phyloP scores from a whole-genome alignment of 2,329 filamentous ascomycete species.

The Aspergillus novofumigatus region DNA sequence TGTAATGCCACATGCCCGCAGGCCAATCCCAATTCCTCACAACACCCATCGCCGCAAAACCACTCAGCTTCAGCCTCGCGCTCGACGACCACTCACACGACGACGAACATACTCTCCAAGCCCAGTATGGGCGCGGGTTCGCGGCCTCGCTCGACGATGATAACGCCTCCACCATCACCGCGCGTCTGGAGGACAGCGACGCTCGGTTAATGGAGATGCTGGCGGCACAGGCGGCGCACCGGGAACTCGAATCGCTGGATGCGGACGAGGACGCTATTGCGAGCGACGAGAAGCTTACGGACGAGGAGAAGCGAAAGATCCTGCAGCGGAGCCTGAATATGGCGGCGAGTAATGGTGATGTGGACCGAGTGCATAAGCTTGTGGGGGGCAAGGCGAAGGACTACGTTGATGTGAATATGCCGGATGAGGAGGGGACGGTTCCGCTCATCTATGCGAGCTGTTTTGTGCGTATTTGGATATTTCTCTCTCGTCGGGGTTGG shows the following conservation, averaged over 20 bases:
- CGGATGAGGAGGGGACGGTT: constrained; percentile 93
- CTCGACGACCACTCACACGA: constrained; percentile 74
- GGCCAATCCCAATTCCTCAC: constrained; percentile 95
- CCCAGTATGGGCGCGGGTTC: constrained; percentile 29
- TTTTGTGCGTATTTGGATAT: constrained; percentile 61
- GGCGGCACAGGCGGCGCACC: constrained; percentile 83
- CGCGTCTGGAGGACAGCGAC: constrained; percentile 70
- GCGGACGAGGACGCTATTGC: constrained; percentile 78
- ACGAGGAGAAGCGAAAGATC: constrained; percentile 72
- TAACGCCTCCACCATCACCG: constrained; percentile 41
- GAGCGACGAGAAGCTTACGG: constrained; percentile 66
- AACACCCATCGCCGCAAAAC: constrained; percentile 76
- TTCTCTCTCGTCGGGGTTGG: neutral
- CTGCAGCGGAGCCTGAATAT: constrained; percentile 88
- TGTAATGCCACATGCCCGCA: constrained; percentile 35
- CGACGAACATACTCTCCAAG: constrained; percentile 46
- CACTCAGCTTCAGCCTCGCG: constrained; percentile 78
- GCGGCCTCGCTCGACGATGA: constrained; percentile 17
- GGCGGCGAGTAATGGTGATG: constrained; percentile 94
- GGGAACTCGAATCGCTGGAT: constrained; percentile 63
- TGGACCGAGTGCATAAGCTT: constrained; percentile 72
- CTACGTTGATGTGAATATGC: constrained; percentile 78
- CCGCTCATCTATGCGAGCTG: constrained; percentile 96
- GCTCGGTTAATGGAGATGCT: constrained; percentile 91
- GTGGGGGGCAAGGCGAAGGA: constrained; percentile 68